Evolutionary conservation across 257 asterid genomes (phyloP), one percentile per base, ranked within the genome.

Genomic region (Salvia splendens): DNA sequence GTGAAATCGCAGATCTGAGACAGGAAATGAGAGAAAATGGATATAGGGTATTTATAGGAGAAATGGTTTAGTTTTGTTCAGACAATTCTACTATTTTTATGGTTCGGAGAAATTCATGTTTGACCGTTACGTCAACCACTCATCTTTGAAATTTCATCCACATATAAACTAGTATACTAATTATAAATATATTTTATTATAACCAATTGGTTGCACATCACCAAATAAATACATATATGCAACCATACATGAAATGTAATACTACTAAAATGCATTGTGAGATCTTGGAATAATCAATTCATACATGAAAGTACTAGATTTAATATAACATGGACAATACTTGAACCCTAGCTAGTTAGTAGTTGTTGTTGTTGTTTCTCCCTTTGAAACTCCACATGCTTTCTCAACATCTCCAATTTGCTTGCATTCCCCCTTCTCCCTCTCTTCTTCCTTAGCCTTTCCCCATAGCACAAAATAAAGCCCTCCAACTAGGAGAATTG

Each of bases 401-500:
- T 86, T 81, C 68, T 86, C 89, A 53, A 12, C 68, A 64, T 83
- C 86, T 65, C 35, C 74, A 47, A 10, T 24, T 57, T 57, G 54
- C 28, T 81, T 47, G 73, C 67, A 63, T 46, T 30, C 71, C 41
- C 42, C 61, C 0, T 58, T 64, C 53, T 69, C 87, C 12, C 61
- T 69, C 38, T 71, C 79, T 51, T 81, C 81, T 75, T 87, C 97
- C 74, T 71, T 81, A 0, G 65, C 68, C 81, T 89, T 89, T 61
- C 97, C 97, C 91, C 89, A 89, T 1, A 87, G 61, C 56, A 89
- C 97, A 72, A 80, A 75, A 61, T 87, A 87, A 61, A 89, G 86
- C 56, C 97, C 97, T 64, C 87, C 83, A 59, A 89, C 81, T 6
- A 89, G 81, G 60, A 89, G 61, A 38, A 80, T 6, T 67, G 83